Base-by-base conservation (phyloP, 441 rosid genomes). In the Kokia cookei region DNA sequence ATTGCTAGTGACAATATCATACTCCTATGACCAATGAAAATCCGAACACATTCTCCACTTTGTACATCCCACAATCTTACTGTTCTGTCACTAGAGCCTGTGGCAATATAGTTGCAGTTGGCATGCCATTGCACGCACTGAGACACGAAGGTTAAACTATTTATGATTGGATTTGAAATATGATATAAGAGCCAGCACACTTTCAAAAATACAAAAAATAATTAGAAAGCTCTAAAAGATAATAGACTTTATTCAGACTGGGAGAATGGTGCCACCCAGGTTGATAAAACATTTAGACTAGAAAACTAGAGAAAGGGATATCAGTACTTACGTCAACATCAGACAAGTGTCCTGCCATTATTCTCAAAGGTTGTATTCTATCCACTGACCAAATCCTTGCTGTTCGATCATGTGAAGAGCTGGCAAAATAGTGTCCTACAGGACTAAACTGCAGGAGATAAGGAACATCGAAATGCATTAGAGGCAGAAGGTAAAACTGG, bases 91-190 rank as follows among this genome's bases (percentile, higher is more conserved):
- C 96, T 91, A 51, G 98, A 94, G 32, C 99, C 99, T 2, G 98
- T 94, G 11, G 97, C 98, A 22, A 93, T 85, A 82, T 89, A 94
- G 88, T 94, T 96, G 85, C 98, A 96, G 83, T 96, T 96, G 74
- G 88, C 87, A 86, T 96, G 98, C 99, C 99, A 96, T 77, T 89
- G 96, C 75, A 96, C 89, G 81, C 98, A 94, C 98, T 96, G 91
- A 81, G 82, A 82, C 48, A 75, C 54, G 77, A 69, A 71, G 57
- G 80, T 60, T 59, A 29, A 58, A 78, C 5, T 69, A 57, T 9
- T 73, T 32, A 69, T 51, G 37, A 63, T 8, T 3, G 48, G 19
- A 15, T 48, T 75, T 40, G 40, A 12, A 65, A 43, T 2, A 59
- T 22, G 19, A 27, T 37, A 72, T 14, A 73, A 14, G 8, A 62